phyloP scores from a whole-genome alignment of 2,329 filamentous ascomycete species.

The Immersiporthe knoxdaviesiana region DNA sequence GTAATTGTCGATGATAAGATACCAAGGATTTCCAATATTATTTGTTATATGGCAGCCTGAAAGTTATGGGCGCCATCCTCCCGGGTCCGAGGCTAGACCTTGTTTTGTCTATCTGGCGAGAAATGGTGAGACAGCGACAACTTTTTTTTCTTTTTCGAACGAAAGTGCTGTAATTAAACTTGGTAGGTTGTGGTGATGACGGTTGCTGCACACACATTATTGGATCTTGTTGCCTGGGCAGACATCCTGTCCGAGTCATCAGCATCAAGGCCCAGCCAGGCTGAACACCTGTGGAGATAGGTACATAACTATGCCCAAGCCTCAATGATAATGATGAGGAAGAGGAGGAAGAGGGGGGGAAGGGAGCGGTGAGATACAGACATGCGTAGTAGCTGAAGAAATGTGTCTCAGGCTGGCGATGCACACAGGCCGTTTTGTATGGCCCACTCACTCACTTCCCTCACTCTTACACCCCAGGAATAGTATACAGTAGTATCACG shows the following conservation, averaged over 20 bases:
- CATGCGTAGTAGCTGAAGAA: neutral
- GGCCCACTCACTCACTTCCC: neutral
- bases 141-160: no score
- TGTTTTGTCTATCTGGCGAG: neutral
- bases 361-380: neutral
- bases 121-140: neutral
- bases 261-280: neutral
- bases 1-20: neutral
- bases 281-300: neutral
- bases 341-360: neutral
- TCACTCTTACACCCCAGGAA: neutral
- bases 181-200: neutral
- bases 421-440: neutral
- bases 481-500: constrained; percentile 7
- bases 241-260: neutral
- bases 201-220: neutral
- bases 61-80: constrained; percentile 1
- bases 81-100: neutral
- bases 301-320: neutral
- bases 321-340: neutral
- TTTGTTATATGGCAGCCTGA: neutral
- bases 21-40: neutral
- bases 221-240: neutral
- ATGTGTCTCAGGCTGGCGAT: neutral
- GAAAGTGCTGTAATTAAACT: neutral